Percentiles rank a stretch among this genome's conserved stretches.
Evolutionary conservation across 2,329 filamentous ascomycete genomes (phyloP).

Genomic region (Diaporthe capsici): DNA sequence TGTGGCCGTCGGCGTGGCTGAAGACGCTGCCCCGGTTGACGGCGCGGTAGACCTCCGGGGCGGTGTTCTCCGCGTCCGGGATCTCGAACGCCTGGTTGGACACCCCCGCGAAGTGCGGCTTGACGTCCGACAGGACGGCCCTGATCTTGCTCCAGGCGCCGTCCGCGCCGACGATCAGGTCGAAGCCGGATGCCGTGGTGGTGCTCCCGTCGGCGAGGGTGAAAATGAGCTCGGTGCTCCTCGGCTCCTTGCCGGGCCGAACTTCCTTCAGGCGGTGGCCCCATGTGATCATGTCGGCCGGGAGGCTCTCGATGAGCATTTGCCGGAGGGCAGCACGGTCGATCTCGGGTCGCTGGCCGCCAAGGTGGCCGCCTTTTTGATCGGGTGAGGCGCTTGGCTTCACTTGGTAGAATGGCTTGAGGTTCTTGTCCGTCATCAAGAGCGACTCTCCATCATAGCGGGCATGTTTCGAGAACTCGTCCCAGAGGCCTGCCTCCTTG

Average conservation of each 20-base stretch:
- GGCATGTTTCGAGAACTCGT: slow-evolving; percentile 63
- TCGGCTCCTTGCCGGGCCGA: slow-evolving; percentile 47
- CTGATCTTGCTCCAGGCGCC: slow-evolving; percentile 55
- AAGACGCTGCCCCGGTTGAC: slow-evolving; percentile 65
- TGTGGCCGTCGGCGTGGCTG: slow-evolving; percentile 57
- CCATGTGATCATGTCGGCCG: slow-evolving; percentile 62
- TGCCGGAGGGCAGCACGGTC: slow-evolving; percentile 62
- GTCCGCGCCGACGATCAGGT: slow-evolving; percentile 54
- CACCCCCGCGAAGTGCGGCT: slow-evolving; percentile 63
- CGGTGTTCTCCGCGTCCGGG: slow-evolving; percentile 55
- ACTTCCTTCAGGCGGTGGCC: slow-evolving; percentile 58
- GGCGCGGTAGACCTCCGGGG: slow-evolving; percentile 58
- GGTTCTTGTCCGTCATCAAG: slow-evolving; percentile 60
- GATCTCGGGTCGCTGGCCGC: slow-evolving; percentile 64
- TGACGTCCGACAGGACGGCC: slow-evolving; percentile 51
- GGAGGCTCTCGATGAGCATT: slow-evolving; percentile 61
- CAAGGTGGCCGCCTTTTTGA: slow-evolving; percentile 37
- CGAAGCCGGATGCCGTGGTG: slow-evolving; percentile 53
- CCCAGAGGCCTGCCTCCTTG: slow-evolving; percentile 63
- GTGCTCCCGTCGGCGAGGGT: slow-evolving; percentile 42
- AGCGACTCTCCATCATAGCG: slow-evolving; percentile 67
- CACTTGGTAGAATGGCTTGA: slow-evolving; percentile 52
- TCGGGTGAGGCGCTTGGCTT: slow-evolving; percentile 49
- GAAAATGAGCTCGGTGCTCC: slow-evolving; percentile 54
- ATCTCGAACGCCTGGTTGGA: slow-evolving; percentile 59